These are phyloP conservation scores for Mucor mucedo DNA, from an alignment of 371 early-diverging fungal genomes.

Conservation along the genomic window DNA sequence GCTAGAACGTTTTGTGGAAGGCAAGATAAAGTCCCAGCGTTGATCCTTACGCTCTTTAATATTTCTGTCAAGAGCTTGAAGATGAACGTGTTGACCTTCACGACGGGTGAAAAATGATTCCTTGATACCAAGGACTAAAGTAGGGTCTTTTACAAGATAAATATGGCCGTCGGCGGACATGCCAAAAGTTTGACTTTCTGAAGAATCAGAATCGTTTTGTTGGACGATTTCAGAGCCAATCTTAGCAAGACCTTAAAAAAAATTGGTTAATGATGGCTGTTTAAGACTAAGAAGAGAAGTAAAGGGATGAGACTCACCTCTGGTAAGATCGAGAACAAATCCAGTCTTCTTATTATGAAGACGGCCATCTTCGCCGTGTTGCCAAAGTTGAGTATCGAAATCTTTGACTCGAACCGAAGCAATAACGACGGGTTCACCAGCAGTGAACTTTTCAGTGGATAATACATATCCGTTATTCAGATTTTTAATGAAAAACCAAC, in stretches of 20 bases:
- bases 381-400: constrained; percentile 58
- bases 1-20: constrained; percentile 31
- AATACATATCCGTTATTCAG: constrained; percentile 50
- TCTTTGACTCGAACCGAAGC: constrained; percentile 38
- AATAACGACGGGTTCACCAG: constrained; percentile 43
- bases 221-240: constrained; percentile 53
- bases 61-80: constrained; percentile 38
- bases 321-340: constrained; percentile 57
- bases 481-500: constrained; percentile 68
- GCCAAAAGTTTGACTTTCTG: constrained; percentile 36
- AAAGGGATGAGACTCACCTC: constrained; percentile 39
- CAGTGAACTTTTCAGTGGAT: constrained; percentile 39
- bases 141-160: constrained; percentile 40
- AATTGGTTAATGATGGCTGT: background rate
- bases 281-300: background rate
- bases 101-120: constrained; percentile 52
- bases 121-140: constrained; percentile 59
- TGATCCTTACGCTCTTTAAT: constrained; percentile 43
- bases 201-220: constrained; percentile 36
- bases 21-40: constrained; percentile 47
- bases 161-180: constrained; percentile 48
- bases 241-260: constrained; percentile 40
- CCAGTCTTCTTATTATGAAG: constrained; percentile 60
- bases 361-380: constrained; percentile 55
- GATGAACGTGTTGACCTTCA: constrained; percentile 52